Base-by-base conservation (phyloP, 2,329 filamentous ascomycete genomes). In the Aspergillus sp. region DNA sequence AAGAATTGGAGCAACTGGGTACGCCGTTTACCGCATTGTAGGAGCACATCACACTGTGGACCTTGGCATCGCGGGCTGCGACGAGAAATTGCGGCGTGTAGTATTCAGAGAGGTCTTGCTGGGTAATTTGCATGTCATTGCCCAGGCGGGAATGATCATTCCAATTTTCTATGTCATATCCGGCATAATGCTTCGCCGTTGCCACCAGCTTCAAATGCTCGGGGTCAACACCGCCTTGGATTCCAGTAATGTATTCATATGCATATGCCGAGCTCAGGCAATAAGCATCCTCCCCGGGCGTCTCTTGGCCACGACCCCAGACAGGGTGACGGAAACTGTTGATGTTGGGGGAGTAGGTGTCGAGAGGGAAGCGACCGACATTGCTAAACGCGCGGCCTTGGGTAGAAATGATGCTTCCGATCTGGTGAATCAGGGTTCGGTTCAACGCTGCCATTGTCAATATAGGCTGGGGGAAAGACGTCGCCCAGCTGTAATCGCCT, bases 351-450 rank as follows among this genome's bases (percentile, higher is more conserved):
- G 87, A 87, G 54, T 73, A 74, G 12, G 67, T 68, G 49, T 73
- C 69, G 7, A 74, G 57, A 2, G 72, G 70, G 49, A 65, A 82
- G 12, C 80, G 76, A 3, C 83, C 84, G 7, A 71, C 80, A 65
- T 90, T 90, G 67, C 79, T 86, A 69, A 88, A 90, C 0, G 87
- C 87, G 45, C 88, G 79, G 0, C 85, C 85, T 68, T 90, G 87
- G 0, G 82, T 88, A 5, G 77, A 77, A 32, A 78, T 71, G 4
- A 85, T 80, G 2, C 71, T 77, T 2, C 82, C 87, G 3, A 90
- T 82, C 6, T 80, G 75, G 20, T 80, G 70, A 62, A 90, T 83
- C 32, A 90, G 72, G 0, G 81, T 80, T 63, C 88, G 85, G 62
- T 90, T 86, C 63, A 90, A 87, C 0, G 87, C 82, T 0, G 87